phyloP scores from a whole-genome alignment of 2,329 filamentous ascomycete species.

The Daldinia sp. region DNA sequence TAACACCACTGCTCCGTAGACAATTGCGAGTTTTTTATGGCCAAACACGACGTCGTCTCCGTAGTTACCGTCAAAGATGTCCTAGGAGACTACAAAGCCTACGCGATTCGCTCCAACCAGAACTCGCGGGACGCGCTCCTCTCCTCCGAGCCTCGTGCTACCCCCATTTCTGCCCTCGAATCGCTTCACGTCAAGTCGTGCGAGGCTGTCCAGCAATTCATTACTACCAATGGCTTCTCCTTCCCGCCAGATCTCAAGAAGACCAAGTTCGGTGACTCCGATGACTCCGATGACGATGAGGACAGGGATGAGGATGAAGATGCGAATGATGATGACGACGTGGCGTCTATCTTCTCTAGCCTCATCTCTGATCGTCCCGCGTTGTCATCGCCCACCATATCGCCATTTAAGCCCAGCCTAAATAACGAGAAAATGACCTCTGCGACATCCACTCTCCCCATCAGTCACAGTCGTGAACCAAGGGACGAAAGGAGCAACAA shows the following conservation, averaged over 20 bases:
- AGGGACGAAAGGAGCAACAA: slow-evolving; percentile 13
- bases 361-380: slow-evolving; percentile 39
- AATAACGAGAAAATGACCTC: slow-evolving; percentile 40
- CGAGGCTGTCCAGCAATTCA: slow-evolving; percentile 43
- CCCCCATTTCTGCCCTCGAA: slow-evolving; percentile 36
- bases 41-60: slow-evolving; percentile 40
- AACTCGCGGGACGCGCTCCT: slow-evolving; percentile 39
- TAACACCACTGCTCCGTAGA: slow-evolving; percentile 29
- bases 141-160: slow-evolving; percentile 36
- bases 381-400: slow-evolving; percentile 38
- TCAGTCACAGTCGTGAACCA: slow-evolving; percentile 7
- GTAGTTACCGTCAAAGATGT: slow-evolving; percentile 40
- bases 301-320: slow-evolving; percentile 19
- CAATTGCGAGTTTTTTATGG: slow-evolving; percentile 46
- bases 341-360: slow-evolving; percentile 39
- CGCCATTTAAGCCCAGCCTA: slow-evolving; percentile 42
- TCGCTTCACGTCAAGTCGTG: slow-evolving; percentile 44
- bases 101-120: slow-evolving; percentile 39
- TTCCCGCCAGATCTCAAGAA: slow-evolving; percentile 35
- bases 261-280: slow-evolving; percentile 20
- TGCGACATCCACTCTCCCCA: slow-evolving; percentile 20
- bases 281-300: slow-evolving; percentile 10
- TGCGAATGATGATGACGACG: slow-evolving; percentile 38
- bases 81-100: slow-evolving; percentile 38
- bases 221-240: slow-evolving; percentile 41